Percentiles rank a stretch among this genome's conserved stretches.
These are phyloP conservation scores for Plasmodium knowlesi DNA, from an alignment of 169 alveolate genomes.

Conservation along the genomic window DNA sequence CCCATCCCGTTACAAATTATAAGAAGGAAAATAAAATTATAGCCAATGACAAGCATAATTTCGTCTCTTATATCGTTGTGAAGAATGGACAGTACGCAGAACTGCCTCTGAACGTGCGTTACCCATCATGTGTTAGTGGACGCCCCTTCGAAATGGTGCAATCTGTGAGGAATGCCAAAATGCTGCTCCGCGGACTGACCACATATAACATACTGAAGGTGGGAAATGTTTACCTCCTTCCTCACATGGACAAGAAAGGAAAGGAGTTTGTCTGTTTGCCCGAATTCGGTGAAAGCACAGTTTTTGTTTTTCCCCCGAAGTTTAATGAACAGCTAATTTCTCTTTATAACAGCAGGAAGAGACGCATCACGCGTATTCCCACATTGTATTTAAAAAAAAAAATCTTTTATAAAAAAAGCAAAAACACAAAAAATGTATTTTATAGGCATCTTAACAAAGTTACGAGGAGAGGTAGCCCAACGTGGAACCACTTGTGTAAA, in stretches of 20 bases:
- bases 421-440: constrained; percentile 30
- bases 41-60: not conserved
- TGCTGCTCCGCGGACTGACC: not conserved
- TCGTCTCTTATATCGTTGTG: not conserved
- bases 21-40: not conserved
- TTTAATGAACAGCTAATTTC: not conserved
- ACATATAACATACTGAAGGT: constrained; percentile 8
- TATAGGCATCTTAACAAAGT: not conserved
- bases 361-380: not conserved
- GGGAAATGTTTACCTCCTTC: constrained; percentile 16
- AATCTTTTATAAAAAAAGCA: constrained; percentile 34
- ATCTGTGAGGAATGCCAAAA: constrained; percentile 1
- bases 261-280: not conserved
- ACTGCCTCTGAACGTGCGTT: not conserved
- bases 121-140: not conserved
- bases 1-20: not conserved
- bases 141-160: not conserved
- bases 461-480: not conserved
- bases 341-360: not conserved
- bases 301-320: not conserved
- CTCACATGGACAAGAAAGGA: not conserved
- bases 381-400: constrained; percentile 12
- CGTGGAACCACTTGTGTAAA: constrained; percentile 17
- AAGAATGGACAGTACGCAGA: not conserved
- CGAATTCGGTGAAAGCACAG: not conserved